Evolutionary conservation across 495 filamentous ascomycete species (phyloP).

Genomic region (Talaromyces adpressus): DNA sequence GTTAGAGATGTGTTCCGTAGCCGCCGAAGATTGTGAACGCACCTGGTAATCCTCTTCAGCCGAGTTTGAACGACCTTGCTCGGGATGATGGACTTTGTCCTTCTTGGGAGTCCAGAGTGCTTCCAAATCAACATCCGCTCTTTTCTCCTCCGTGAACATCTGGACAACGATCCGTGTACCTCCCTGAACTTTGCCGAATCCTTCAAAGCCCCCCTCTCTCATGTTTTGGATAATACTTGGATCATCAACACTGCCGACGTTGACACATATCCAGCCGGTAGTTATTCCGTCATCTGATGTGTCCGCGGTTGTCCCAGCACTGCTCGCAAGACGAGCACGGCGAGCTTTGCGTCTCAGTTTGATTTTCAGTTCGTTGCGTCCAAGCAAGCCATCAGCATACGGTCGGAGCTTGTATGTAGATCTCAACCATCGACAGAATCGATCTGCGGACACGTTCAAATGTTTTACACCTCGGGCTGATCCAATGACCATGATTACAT

Average conservation of each 20-base stretch:
- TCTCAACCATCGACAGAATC: conserved; percentile 79
- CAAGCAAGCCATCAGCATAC: conserved; percentile 79
- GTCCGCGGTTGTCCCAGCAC: conserved; percentile 38
- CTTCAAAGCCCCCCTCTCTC: conserved; percentile 48
- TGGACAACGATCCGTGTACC: conserved; percentile 75
- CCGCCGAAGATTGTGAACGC: not conserved
- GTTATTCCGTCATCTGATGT: conserved; percentile 72
- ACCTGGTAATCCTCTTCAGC: not conserved
- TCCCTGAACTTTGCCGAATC: conserved; percentile 59
- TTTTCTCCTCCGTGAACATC: conserved; percentile 79
- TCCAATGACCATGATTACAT: conserved; percentile 89
- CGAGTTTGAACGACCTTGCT: conserved; percentile 9
- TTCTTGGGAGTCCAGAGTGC: conserved; percentile 61
- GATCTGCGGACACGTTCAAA: conserved; percentile 84
- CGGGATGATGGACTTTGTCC: conserved; percentile 18
- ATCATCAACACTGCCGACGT: conserved; percentile 59
- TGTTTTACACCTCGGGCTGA: conserved; percentile 90
- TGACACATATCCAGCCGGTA: conserved; percentile 94
- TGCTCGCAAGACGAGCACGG: conserved; percentile 65
- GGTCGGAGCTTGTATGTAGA: conserved; percentile 61
- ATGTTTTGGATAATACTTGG: conserved; percentile 25
- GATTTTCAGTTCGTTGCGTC: conserved; percentile 83
- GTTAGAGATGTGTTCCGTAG: not conserved
- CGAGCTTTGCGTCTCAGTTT: conserved; percentile 75
- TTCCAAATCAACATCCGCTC: conserved; percentile 78